Evolutionary conservation across 2,329 filamentous ascomycete genomes (phyloP), one percentile per base, ranked within the genome.

Genomic region (Arthrobotrys megalospora): DNA sequence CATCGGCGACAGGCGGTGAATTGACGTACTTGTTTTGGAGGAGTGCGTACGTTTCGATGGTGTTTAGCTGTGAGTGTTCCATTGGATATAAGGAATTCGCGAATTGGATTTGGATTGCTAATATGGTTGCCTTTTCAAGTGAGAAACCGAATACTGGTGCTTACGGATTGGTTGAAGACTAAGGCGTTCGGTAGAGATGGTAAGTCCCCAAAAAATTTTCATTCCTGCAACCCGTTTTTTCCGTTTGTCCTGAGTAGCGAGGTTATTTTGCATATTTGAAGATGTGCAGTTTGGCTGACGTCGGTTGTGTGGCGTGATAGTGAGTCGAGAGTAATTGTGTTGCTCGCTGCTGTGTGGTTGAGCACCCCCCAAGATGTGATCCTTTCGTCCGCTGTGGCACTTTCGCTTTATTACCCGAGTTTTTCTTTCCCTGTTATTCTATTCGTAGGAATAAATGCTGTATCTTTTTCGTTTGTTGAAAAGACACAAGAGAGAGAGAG

Each of bases 21-120:
- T 87, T 98, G 86, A 99, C 96, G 71, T 99, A 97, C 87, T 89
- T 97, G 81, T 99, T 99, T 90, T 99, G 96, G 96, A 90, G 94
- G 85, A 96, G 93, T 84, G 96, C 95, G 69, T 99, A 99, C 86
- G 88, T 99, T 85, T 97, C 93, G 88, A 99, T 99, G 96, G 97
- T 95, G 90, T 99, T 99, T 86, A 98, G 94, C 90, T 94, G 93
- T 96, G 89, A 91, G 93, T 92, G 34, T 48, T 38, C 16, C 66
- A 14, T 38, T 41, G 21, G n/a, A 32, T 63, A 24, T 53, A 53
- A 16, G 10, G 45, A 21, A 2, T 28, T 28, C 5, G 7, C 19
- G 53, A 32, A 24, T 16, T n/a, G n/a, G n/a, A n/a, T n/a, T n/a
- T n/a, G 12, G 12, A 45, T 65, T 11, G 71, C 19, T 55, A 38